A percentile compares a stretch with the other conserved stretches of the same genome.
These are phyloP conservation scores for Boletales sp. DNA, from an alignment of 768 basidiomycete genomes.

Conservation along the genomic window DNA sequence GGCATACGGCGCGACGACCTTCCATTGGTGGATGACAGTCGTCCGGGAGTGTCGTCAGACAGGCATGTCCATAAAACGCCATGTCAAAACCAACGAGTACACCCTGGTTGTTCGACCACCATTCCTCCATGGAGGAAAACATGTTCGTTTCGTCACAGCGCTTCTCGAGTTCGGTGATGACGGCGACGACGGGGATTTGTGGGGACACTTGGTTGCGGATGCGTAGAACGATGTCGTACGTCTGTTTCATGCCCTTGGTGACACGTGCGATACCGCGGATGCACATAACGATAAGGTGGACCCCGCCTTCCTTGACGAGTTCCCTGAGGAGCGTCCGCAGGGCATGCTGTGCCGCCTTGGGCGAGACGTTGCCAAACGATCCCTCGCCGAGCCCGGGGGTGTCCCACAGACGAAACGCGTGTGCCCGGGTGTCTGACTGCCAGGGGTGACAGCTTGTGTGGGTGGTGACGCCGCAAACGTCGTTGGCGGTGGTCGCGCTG, in stretches of 20 bases:
- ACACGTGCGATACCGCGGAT: slow-evolving; percentile 19
- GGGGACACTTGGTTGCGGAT: slow-evolving; percentile 20
- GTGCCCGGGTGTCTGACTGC: slow-evolving; percentile 16
- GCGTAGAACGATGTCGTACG: slow-evolving; percentile 13
- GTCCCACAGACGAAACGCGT: slow-evolving; percentile 22
- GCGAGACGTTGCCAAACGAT: slow-evolving; percentile 21
- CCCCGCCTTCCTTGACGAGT: slow-evolving; percentile 20
- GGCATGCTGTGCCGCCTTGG: slow-evolving; percentile 17
- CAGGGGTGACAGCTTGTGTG: slow-evolving; percentile 9
- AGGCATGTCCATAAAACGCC: slow-evolving; percentile 18
- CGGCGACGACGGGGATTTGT: slow-evolving; percentile 20
- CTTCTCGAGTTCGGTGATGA: slow-evolving; percentile 26
- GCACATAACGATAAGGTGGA: slow-evolving; percentile 24
- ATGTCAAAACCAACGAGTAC: slow-evolving; percentile 5
- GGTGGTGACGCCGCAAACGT: slow-evolving; percentile 21
- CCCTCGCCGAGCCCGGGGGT: slow-evolving; percentile 23
- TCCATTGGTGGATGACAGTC: slow-evolving; percentile 14
- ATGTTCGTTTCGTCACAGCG: slow-evolving; percentile 8
- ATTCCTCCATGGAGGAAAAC: slow-evolving; percentile 20
- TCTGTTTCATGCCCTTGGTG: slow-evolving; percentile 21
- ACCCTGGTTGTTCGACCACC: slow-evolving; percentile 15
- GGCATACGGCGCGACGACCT: slow-evolving; percentile 16
- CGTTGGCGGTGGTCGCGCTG: slow-evolving; percentile 18
- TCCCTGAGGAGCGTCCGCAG: slow-evolving; percentile 16
- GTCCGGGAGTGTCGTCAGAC: slow-evolving; percentile 22